Conservation (phyloP, 2,329 filamentous ascomycete genomes). For the Massarina eburnea region DNA sequence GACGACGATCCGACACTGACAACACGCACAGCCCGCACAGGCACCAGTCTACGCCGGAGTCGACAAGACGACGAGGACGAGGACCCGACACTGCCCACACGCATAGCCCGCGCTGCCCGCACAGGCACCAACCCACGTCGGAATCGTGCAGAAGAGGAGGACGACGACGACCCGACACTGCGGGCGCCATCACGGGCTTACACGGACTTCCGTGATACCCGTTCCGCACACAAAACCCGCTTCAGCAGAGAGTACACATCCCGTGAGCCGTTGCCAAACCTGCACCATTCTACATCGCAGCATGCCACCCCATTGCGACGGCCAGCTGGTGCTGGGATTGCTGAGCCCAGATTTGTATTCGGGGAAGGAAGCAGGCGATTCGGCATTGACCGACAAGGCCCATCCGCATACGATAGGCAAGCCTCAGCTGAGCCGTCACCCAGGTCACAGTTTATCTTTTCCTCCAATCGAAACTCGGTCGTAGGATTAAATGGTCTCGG, state of each 20-base stretch:
- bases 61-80: constrained; percentile 41
- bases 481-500: constrained; percentile 27
- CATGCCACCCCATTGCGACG: constrained; percentile 31
- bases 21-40: too few species aligned
- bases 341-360: constrained; percentile 31
- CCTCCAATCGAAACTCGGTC: constrained; percentile 31
- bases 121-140: constrained; percentile 43
- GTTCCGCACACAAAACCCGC: constrained; percentile 24
- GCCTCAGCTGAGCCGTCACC: constrained; percentile 22
- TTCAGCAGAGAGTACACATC: constrained; percentile 40
- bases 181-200: constrained; percentile 52
- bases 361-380: constrained; percentile 31
- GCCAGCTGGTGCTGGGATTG: constrained; percentile 28
- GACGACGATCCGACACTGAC: too few species aligned
- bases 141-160: constrained; percentile 34
- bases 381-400: constrained; percentile 30
- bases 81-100: constrained; percentile 46
- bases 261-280: constrained; percentile 40
- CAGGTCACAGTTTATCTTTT: constrained; percentile 26
- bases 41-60: constrained; percentile 42
- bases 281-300: constrained; percentile 34
- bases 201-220: constrained; percentile 47
- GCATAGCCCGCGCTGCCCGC: too few species aligned
- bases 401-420: constrained; percentile 37
- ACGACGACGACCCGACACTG: constrained; percentile 43